phyloP scores from a whole-genome alignment of 441 rosid genomes.

The Kokia cookei region DNA sequence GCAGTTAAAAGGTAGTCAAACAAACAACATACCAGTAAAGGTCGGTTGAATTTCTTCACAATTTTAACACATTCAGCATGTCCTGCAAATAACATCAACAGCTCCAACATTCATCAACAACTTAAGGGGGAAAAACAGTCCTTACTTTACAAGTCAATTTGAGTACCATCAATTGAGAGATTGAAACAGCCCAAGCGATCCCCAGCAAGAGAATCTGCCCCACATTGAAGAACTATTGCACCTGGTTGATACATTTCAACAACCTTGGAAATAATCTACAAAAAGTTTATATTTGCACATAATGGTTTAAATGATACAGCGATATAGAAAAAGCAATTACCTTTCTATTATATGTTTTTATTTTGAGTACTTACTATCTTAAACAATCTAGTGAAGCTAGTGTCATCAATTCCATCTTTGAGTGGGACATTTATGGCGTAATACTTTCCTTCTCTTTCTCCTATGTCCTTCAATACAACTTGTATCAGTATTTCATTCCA shows the following conservation, averaged over 20 bases:
- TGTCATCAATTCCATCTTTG: slow-evolving; percentile 96
- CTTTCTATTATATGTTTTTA: not conserved
- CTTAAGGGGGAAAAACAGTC: slow-evolving; percentile 12
- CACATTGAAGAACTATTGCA: slow-evolving; percentile 94
- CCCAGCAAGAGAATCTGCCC: slow-evolving; percentile 98
- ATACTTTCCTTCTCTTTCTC: slow-evolving; percentile 94
- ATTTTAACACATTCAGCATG: slow-evolving; percentile 95
- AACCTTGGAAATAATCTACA: slow-evolving; percentile 81
- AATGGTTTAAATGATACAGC: slow-evolving; percentile 1
- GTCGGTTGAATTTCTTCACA: slow-evolving; percentile 92
- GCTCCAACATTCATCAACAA: not conserved
- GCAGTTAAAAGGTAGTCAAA: slow-evolving; percentile 13
- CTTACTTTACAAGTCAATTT: slow-evolving; percentile 38
- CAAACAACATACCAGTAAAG: slow-evolving; percentile 63
- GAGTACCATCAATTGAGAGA: slow-evolving; percentile 96
- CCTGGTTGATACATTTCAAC: slow-evolving; percentile 93
- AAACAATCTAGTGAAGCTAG: slow-evolving; percentile 87
- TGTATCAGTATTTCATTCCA: slow-evolving; percentile 20
- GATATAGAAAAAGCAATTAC: not conserved
- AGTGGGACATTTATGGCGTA: slow-evolving; percentile 96
- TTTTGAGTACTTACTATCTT: slow-evolving; percentile 61
- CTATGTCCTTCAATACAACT: slow-evolving; percentile 69
- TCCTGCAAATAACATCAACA: slow-evolving; percentile 40
- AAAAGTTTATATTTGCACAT: slow-evolving; percentile 6
- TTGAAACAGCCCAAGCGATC: slow-evolving; percentile 98